Evolutionary conservation across 208 protist species (phyloP), one percentile per base, ranked within the genome.

Genomic region (Crithidia bombi): DNA sequence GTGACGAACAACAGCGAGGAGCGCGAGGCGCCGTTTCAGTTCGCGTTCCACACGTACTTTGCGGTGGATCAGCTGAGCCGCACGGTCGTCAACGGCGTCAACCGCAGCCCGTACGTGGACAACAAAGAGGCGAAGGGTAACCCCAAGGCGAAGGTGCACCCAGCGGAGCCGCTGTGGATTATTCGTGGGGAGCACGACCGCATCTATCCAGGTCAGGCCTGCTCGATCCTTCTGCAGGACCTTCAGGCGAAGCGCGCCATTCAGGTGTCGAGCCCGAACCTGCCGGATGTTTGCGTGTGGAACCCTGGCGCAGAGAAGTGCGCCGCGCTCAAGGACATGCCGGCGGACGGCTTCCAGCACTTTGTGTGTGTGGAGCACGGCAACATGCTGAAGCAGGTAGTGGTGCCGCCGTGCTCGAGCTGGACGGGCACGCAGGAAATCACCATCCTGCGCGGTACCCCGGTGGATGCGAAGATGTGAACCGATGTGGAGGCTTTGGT

Each of bases 41-140:
- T 90, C 41, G 85, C 87, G 57, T 94, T 97, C 59, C 93, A 97
- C 81, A 91, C 86, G 6, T 97, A 97, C 71, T 97, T 96, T 65
- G 74, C 81, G 1, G 73, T 94, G 28, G 69, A 69, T 19, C 65
- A 91, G 64, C 70, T 92, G 36, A 49, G 78, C 33, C 46, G 81
- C 36, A 88, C 87, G 7, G 51, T 82, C 33, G 65, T 97, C 47
- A 82, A 89, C 65, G 91, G 91, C 12, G 73, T 97, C 23, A 86
- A 86, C 69, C 59, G 69, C 52, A 82, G 83, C 3, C 64, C 87
- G 12, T 96, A 85, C 70, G 50, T 92, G 41, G 84, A 97, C 69
- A 88, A 91, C 69, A 58, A 76, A 12, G 74, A 73, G 65, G 65
- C 69, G 28, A 50, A 66, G 35, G 65, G 69, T 62, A 66, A 79